Evolutionary conservation across 495 filamentous ascomycete genomes (phyloP).

Genomic region (Penicillium egyptiacum): DNA sequence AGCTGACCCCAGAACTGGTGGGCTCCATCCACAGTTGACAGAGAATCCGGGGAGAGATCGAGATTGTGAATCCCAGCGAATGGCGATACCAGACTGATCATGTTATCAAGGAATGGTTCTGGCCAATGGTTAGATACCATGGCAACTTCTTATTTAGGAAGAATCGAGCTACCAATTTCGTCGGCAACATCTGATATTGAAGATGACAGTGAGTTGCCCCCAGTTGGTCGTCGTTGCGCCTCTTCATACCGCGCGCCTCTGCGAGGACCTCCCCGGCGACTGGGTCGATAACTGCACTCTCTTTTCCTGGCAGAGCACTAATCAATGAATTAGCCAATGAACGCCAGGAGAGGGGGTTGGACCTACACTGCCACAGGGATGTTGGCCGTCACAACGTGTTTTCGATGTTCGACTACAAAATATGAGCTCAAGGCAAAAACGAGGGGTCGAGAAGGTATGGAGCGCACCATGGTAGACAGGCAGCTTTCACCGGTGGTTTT

Average conservation of each 20-base stretch:
- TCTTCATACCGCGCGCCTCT: slow-evolving; percentile 26
- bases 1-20: slow-evolving; percentile 23
- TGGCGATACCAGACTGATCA: slow-evolving; percentile 22
- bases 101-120: slow-evolving; percentile 21
- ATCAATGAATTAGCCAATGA: neutral
- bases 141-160: too few species aligned
- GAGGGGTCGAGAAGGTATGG: neutral
- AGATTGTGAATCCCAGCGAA: slow-evolving; percentile 23
- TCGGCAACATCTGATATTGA: slow-evolving; percentile 11
- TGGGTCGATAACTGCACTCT: slow-evolving; percentile 49
- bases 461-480: slow-evolving; percentile 54
- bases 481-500: slow-evolving; percentile 51
- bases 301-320: slow-evolving; percentile 46
- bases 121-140: neutral
- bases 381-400: slow-evolving; percentile 52
- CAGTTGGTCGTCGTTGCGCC: slow-evolving; percentile 6
- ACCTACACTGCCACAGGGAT: slow-evolving; percentile 50
- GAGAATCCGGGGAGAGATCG: slow-evolving; percentile 21
- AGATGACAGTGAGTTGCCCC: neutral
- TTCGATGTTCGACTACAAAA: slow-evolving; percentile 47
- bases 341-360: neutral
- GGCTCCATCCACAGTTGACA: slow-evolving; percentile 13
- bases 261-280: slow-evolving; percentile 50
- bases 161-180: slow-evolving; percentile 11
- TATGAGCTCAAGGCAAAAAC: slow-evolving; percentile 14